Evolutionary conservation across 129 eudicot species (phyloP), one percentile per base, ranked within the genome.

Genomic region (Pseudognaphalium luteoalbum): DNA sequence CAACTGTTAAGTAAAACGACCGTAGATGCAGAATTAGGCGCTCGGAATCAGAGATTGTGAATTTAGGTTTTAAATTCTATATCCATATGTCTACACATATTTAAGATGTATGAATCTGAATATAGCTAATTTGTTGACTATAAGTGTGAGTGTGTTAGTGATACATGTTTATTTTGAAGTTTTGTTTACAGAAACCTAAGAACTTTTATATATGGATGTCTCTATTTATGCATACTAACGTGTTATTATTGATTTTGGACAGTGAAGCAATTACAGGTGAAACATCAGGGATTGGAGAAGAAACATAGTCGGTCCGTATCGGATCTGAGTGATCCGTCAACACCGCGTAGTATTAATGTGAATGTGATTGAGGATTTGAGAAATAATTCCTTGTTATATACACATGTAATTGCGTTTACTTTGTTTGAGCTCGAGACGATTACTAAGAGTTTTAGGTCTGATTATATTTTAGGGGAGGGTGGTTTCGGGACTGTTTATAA

Each of bases 401-500:
- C 98, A 14, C 97, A 93, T 85, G 96, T 93, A 21, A 93, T 93
- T 67, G 91, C 98, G 28, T 93, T 93, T 77, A 88, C 97, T 8
- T 85, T 90, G 60, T 93, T 85, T 51, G 97, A 93, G 89, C 97
- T 93, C 6, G 97, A 93, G 85, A 90, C 98, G 64, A 93, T 93
- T 64, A 93, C 98, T 41, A 93, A 93, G 82, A 93, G 98, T 84
- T 93, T 93, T 77, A 90, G 97, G 60, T 88, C 98, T 28, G 98
- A 93, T 75, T 93, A 93, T 82, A 93, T 90, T 41, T 91, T 93
- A 6, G 98, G 98, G 0, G 96, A 93, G 71, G 98, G 98, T 7
- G 98, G 98, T 28, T 93, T 93, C 63, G 98, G 98, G 20, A 93
- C 97, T 0, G 98, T 93, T 35, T 93, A 93, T 82, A 93, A 93